phyloP scores from a whole-genome alignment of 495 filamentous ascomycete species.

The Opeltia flavorubescens region DNA sequence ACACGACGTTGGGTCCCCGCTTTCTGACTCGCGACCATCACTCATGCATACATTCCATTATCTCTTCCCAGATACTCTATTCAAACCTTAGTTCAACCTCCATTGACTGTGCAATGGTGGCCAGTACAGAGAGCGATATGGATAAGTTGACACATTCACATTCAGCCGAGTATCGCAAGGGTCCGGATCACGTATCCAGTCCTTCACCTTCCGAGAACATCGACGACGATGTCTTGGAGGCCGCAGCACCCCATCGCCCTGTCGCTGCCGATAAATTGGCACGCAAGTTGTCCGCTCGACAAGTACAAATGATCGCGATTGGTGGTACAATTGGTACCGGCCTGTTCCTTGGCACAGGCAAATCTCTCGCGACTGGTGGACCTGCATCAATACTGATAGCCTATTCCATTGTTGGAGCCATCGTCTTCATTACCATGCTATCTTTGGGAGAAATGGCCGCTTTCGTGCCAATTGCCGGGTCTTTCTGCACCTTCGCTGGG shows the following conservation, averaged over 20 bases:
- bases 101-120: no score
- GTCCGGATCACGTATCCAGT: no score
- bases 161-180: no score
- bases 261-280: constrained; percentile 23
- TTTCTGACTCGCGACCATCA: no score
- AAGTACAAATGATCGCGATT: constrained; percentile 50
- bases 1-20: no score
- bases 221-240: constrained; percentile 9
- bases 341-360: constrained; percentile 47
- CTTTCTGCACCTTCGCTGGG: constrained; percentile 39
- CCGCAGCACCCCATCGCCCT: constrained; percentile 5
- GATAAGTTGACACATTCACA: no score
- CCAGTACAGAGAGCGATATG: no score
- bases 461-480: constrained; percentile 35
- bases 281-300: constrained; percentile 29
- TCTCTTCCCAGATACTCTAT: no score
- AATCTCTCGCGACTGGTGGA: constrained; percentile 42
- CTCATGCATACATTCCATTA: no score
- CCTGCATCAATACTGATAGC: constrained; percentile 50
- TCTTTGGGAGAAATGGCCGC: constrained; percentile 36
- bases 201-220: not conserved
- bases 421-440: constrained; percentile 37
- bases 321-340: constrained; percentile 54
- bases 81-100: no score
- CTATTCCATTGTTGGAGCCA: constrained; percentile 31